phyloP scores from a whole-genome alignment of 768 basidiomycete species.

The Dioszegia hungarica region DNA sequence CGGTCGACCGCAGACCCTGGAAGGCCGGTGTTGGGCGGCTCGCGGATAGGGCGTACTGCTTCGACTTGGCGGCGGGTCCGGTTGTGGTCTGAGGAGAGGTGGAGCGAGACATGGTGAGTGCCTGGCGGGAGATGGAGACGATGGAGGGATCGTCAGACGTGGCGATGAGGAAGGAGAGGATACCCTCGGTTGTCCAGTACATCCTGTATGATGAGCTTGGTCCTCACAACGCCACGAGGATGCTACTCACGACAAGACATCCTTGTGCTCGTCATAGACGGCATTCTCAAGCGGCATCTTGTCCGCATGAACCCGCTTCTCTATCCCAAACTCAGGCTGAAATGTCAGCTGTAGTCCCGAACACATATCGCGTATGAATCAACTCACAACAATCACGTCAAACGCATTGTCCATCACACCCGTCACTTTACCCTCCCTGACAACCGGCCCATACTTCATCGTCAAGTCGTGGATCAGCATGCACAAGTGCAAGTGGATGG shows the following conservation, averaged over 20 bases:
- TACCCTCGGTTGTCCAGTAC: constrained; percentile 93
- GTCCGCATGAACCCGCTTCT: constrained; percentile 97
- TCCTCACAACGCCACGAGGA: background rate
- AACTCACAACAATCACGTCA: constrained; percentile 72
- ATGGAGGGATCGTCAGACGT: constrained; percentile 94
- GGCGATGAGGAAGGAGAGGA: constrained; percentile 90
- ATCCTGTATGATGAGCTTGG: constrained; percentile 56
- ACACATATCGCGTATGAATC: too few species aligned
- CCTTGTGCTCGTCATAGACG: constrained; percentile 90
- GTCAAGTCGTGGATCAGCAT: constrained; percentile 91
- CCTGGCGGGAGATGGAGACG: constrained; percentile 83
- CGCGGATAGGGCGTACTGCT: constrained; percentile 71
- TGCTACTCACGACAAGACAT: constrained; percentile 58
- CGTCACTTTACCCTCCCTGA: constrained; percentile 90
- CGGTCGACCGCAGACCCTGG: constrained; percentile 67
- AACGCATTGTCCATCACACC: constrained; percentile 97
- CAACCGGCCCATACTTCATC: constrained; percentile 87
- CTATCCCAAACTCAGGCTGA: constrained; percentile 88
- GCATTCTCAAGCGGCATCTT: constrained; percentile 99
- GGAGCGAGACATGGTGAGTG: constrained; percentile 63
- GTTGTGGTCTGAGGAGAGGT: constrained; percentile 73
- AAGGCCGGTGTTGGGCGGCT: constrained; percentile 64
- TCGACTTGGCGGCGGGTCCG: constrained; percentile 56
- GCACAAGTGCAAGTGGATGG: constrained; percentile 89
- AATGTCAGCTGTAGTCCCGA: constrained; percentile 8